Base-by-base conservation (phyloP, 805 yeast species). In the Blastobotrys muscicola region DNA sequence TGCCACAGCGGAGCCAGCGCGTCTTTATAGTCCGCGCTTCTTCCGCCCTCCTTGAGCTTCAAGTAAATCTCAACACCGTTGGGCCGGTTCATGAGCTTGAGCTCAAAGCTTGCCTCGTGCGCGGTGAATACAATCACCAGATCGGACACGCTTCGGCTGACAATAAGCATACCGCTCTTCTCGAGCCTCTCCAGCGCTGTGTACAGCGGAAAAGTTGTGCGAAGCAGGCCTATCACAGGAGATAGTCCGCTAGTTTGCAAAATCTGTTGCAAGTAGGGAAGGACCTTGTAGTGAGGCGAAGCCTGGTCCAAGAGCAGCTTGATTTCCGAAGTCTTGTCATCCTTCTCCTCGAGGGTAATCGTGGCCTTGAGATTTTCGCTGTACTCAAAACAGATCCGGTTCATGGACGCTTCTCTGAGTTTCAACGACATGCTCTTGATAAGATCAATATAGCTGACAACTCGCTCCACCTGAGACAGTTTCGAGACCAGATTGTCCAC, bases 241-340 rank as follows among this genome's bases (percentile, higher is more conserved):
- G 42, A 40, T 36, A 61, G 45, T 2, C 65, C 64, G 13, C 48
- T 47, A 20, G 37, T 38, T 20, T 49, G 49, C 29, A 61, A 49
- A n/a, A 57, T 45, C 20, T 51, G 51, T 36, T 60, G 58, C 29
- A 61, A 41, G 29, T 51, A 50, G 33, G 49, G 50, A 36, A 43
- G 51, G n/a, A 61, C 54, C 14, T 51, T 32, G 3, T 43, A 37
- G 38, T 59, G 63, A 10, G 65, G 65, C 34, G 49, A 56, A 11
- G 38, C 26, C 5, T 33, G 38, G 32, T 47, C 44, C 34, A 62
- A 46, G 11, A 43, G 36, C 29, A 61, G 39, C 14, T 13, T 36
- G 46, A 50, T 47, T 2, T 29, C 26, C 14, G 36, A 13, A n/a
- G 29, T 20, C 8, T 16, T 12, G 7, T 36, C 36, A 7, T 12